phyloP scores from a whole-genome alignment of 768 basidiomycete species.

The Kondoa malvinella region DNA sequence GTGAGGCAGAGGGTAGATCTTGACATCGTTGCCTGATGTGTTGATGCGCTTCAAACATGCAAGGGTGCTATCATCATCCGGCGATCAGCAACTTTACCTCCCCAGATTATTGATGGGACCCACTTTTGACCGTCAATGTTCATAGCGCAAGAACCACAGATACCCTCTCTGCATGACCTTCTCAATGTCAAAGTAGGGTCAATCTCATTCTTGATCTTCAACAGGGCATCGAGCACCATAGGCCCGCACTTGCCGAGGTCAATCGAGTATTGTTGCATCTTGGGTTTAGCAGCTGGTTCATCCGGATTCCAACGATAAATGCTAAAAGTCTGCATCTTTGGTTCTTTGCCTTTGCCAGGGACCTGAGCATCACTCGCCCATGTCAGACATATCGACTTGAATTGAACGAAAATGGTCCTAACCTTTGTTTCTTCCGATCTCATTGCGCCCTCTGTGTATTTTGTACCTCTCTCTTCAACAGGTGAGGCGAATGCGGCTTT shows the following conservation, averaged over 20 bases:
- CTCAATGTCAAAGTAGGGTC: slow-evolving; percentile 96
- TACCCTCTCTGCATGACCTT: slow-evolving; percentile 77
- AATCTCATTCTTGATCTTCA: slow-evolving; percentile 98
- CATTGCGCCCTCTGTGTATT: background rate
- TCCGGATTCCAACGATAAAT: slow-evolving; percentile 99
- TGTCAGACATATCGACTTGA: background rate
- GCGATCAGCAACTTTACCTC: background rate
- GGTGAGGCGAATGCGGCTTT: background rate
- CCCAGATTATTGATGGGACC: background rate
- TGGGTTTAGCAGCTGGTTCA: slow-evolving; percentile 75
- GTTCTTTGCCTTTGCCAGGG: slow-evolving; percentile 23
- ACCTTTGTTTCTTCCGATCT: background rate
- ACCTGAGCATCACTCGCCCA: background rate
- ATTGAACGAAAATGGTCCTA: background rate
- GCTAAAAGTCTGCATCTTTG: slow-evolving; percentile 81
- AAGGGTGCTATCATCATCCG: slow-evolving; percentile 42
- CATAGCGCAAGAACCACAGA: slow-evolving; percentile 97
- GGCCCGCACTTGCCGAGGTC: slow-evolving; percentile 90
- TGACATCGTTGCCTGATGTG: slow-evolving; percentile 52
- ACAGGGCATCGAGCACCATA: slow-evolving; percentile 86
- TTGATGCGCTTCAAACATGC: slow-evolving; percentile 94
- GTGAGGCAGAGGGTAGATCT: slow-evolving; percentile 94
- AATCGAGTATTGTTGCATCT: slow-evolving; percentile 72
- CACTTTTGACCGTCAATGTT: slow-evolving; percentile 88
- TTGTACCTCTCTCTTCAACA: background rate